phyloP scores from a whole-genome alignment of 1,284 basidiomycete species.

The Rhodotorula glutinis region DNA sequence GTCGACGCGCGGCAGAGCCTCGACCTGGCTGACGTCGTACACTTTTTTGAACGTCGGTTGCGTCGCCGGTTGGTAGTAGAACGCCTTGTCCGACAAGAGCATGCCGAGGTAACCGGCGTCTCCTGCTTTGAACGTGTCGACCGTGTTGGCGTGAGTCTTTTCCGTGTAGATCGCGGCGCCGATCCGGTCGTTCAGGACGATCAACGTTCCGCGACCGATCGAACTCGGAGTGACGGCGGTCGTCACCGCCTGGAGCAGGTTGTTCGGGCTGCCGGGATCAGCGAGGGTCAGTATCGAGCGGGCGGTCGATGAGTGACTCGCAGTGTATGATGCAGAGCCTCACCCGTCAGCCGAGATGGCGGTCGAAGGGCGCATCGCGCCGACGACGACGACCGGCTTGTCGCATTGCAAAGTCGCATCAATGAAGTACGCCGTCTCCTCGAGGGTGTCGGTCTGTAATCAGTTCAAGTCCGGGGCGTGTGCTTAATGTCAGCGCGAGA shows the following conservation, averaged over 20 bases:
- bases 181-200: conserved; percentile 47
- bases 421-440: conserved; percentile 45
- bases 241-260: conserved; percentile 45
- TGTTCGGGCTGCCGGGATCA: conserved; percentile 43
- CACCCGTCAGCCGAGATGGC: conserved; percentile 38
- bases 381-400: conserved; percentile 47
- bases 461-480: conserved; percentile 24
- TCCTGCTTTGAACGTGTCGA: conserved; percentile 47
- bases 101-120: conserved; percentile 44
- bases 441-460: conserved; percentile 44
- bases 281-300: too few relatives aligned
- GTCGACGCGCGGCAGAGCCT: conserved; percentile 42
- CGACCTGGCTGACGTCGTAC: conserved; percentile 38
- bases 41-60: conserved; percentile 28
- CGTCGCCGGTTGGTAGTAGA: conserved; percentile 40
- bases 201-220: conserved; percentile 42
- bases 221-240: conserved; percentile 40
- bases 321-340: neutral
- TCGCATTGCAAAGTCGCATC: conserved; percentile 41
- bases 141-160: conserved; percentile 30
- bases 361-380: conserved; percentile 48
- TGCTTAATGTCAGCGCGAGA: conserved; percentile 25
- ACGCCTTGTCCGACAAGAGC: conserved; percentile 41
- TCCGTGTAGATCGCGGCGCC: conserved; percentile 1
- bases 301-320: too few relatives aligned